A percentile compares a stretch with the other conserved stretches of the same genome.
phyloP scores from a whole-genome alignment of 2,329 filamentous ascomycete genomes.

The Penicillium sp. region DNA sequence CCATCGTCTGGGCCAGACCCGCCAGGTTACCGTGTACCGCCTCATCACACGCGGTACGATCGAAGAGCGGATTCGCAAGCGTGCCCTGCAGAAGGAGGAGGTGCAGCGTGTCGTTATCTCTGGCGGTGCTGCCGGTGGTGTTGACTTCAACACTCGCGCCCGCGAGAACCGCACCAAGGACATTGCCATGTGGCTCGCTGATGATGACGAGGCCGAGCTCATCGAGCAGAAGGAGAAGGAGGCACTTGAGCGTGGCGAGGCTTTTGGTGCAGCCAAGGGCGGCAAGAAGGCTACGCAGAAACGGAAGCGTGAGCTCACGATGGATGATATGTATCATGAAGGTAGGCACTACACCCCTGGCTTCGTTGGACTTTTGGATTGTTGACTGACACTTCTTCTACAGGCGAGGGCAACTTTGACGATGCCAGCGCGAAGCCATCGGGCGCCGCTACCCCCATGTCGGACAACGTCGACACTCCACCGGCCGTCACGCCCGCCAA shows the following conservation, averaged over 20 bases:
- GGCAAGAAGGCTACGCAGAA: slow-evolving; percentile 64
- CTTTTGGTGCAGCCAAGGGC: slow-evolving; percentile 60
- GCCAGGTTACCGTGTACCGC: slow-evolving; percentile 94
- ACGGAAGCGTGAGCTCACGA: slow-evolving; percentile 60
- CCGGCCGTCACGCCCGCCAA: slow-evolving; percentile 47
- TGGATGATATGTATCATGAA: slow-evolving; percentile 99
- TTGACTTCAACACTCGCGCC: slow-evolving; percentile 93
- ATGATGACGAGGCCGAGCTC: slow-evolving; percentile 92
- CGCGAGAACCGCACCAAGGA: slow-evolving; percentile 95
- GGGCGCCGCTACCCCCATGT: slow-evolving; percentile 80
- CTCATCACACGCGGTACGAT: slow-evolving; percentile 96
- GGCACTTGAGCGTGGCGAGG: slow-evolving; percentile 69
- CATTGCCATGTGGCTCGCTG: slow-evolving; percentile 97
- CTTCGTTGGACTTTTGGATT: neutral
- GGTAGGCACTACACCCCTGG: slow-evolving; percentile 60
- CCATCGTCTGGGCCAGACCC: slow-evolving; percentile 93
- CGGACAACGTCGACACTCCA: slow-evolving; percentile 51
- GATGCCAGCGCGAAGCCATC: slow-evolving; percentile 79
- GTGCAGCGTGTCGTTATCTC: slow-evolving; percentile 96
- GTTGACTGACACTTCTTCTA: slow-evolving; percentile 13
- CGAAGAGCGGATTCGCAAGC: slow-evolving; percentile 95
- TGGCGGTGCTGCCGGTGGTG: slow-evolving; percentile 76
- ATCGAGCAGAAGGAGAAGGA: slow-evolving; percentile 93
- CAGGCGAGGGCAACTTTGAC: slow-evolving; percentile 96
- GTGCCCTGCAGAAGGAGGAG: slow-evolving; percentile 96